Evolutionary conservation across 805 yeast species (phyloP).

Genomic region (Candida quercuum): DNA sequence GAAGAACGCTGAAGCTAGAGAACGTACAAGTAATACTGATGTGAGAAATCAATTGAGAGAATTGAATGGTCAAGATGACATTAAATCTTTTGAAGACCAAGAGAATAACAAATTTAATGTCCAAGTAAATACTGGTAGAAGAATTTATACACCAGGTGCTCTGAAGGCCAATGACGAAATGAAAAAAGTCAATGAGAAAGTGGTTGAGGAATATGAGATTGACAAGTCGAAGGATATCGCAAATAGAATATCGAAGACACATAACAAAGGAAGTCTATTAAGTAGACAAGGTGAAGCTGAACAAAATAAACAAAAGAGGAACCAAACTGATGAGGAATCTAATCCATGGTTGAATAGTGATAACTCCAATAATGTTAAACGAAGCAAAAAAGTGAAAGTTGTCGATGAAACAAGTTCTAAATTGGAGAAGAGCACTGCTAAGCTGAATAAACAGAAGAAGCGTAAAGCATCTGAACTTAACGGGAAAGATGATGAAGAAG

Average conservation of each 20-base stretch:
- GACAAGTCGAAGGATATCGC: slow-evolving; percentile 45
- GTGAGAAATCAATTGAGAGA: slow-evolving; percentile 46
- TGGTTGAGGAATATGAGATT: slow-evolving; percentile 39
- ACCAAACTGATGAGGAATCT: slow-evolving; percentile 21
- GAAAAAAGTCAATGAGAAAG: slow-evolving; percentile 29
- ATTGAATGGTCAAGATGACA: slow-evolving; percentile 42
- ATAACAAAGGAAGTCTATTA: slow-evolving; percentile 8
- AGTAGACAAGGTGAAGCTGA: slow-evolving; percentile 7
- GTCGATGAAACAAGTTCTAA: slow-evolving; percentile 47
- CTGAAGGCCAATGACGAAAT: slow-evolving; percentile 24
- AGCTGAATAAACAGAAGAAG: slow-evolving; percentile 24
- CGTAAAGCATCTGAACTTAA: slow-evolving; percentile 28
- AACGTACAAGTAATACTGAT: slow-evolving; percentile 51
- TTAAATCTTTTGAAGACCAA: slow-evolving; percentile 30
- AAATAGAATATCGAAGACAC: slow-evolving; percentile 31
- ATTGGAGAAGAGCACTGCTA: slow-evolving; percentile 37
- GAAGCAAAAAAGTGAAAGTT: slow-evolving; percentile 41
- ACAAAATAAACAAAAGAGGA: slow-evolving; percentile 4
- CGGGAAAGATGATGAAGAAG: slow-evolving; percentile 34
- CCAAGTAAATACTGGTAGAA: slow-evolving; percentile 66
- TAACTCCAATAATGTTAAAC: slow-evolving; percentile 24
- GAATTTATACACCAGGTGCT: slow-evolving; percentile 65
- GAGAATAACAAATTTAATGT: slow-evolving; percentile 41
- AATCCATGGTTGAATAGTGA: slow-evolving; percentile 49
- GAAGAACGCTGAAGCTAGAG: slow-evolving; percentile 80